These are phyloP conservation scores for Passiflora organensis DNA, from an alignment of 345 rosid species.

Conservation along the genomic window DNA sequence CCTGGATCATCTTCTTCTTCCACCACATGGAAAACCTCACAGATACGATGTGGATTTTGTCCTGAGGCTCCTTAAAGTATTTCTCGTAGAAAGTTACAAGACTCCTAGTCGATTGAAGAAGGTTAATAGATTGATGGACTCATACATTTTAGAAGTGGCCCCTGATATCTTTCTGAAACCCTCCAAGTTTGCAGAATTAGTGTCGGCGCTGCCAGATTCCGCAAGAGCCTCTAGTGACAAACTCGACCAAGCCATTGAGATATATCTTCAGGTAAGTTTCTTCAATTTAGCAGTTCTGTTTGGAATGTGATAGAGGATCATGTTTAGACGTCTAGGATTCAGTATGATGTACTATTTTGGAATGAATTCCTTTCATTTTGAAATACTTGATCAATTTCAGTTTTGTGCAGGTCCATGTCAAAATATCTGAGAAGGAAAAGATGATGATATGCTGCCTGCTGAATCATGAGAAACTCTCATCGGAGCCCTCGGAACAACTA, in stretches of 20 bases:
- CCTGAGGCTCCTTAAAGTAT: constrained; percentile 36
- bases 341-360: no score
- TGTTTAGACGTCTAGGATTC: no score
- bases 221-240: constrained; percentile 38
- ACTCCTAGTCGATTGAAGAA: constrained; percentile 19
- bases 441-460: constrained; percentile 29
- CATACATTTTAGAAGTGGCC: constrained; percentile 47
- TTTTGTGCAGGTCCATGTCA: constrained; percentile 37
- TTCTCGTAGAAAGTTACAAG: constrained; percentile 15
- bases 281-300: no score
- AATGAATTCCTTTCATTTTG: not conserved
- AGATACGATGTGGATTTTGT: constrained; percentile 44
- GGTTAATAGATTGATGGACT: constrained; percentile 40
- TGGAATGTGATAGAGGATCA: no score
- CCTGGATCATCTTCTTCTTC: constrained; percentile 38
- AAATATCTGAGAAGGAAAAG: constrained; percentile 31
- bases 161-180: constrained; percentile 37
- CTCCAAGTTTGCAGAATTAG: constrained; percentile 31
- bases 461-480: constrained; percentile 42
- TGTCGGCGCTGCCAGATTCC: constrained; percentile 35
- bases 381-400: not conserved
- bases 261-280: constrained; percentile 42
- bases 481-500: constrained; percentile 24
- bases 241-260: constrained; percentile 44
- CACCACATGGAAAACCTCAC: constrained; percentile 16